These are phyloP conservation scores for Suillus placidus DNA, from an alignment of 768 basidiomycete species.

Conservation along the genomic window DNA sequence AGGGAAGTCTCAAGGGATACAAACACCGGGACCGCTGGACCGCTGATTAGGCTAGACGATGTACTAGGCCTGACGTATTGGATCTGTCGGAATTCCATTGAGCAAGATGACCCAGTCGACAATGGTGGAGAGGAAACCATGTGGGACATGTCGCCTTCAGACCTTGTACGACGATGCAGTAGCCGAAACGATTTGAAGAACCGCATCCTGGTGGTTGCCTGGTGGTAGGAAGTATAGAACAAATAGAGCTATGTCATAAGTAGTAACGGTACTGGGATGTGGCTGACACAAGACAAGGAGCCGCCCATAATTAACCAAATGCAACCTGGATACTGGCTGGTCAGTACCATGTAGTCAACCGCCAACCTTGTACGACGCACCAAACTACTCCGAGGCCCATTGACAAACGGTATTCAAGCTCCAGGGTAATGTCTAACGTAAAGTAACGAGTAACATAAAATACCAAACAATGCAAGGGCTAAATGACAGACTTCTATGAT, in stretches of 20 bases:
- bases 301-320: neutral
- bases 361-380: neutral
- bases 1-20: conserved; percentile 23
- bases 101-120: conserved; percentile 3
- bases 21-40: conserved; percentile 24
- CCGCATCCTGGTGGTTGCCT: conserved; percentile 37
- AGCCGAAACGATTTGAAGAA: conserved; percentile 49
- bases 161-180: conserved; percentile 51
- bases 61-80: neutral
- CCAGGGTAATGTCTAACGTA: neutral
- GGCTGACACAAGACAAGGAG: neutral
- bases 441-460: neutral
- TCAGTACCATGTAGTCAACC: neutral
- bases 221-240: neutral
- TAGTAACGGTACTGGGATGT: neutral
- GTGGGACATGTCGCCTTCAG: conserved; percentile 42
- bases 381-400: neutral
- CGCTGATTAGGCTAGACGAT: neutral
- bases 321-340: neutral
- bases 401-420: neutral
- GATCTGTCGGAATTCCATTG: neutral
- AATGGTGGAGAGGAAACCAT: conserved; percentile 13
- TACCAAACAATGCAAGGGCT: neutral
- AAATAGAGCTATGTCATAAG: neutral
- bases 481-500: neutral